These are phyloP conservation scores for Cymodocea nodosa DNA, from an alignment of 116 monocot genomes.

Conservation along the genomic window DNA sequence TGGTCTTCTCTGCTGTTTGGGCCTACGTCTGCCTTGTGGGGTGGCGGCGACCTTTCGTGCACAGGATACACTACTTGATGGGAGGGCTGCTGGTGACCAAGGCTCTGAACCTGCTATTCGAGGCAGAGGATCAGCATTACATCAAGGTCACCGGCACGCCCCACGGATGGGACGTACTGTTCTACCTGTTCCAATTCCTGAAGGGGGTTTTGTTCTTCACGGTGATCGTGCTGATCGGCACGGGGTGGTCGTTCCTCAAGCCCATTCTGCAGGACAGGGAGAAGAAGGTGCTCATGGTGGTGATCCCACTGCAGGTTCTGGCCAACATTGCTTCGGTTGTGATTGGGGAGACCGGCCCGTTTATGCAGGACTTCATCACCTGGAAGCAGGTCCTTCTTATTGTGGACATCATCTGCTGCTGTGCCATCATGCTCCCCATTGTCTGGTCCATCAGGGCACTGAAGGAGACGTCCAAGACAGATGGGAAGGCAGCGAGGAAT, in stretches of 20 bases:
- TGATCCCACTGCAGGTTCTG: slow-evolving; percentile 62
- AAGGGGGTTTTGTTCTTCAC: slow-evolving; percentile 65
- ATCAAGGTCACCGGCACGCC: slow-evolving; percentile 72
- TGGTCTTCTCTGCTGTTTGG: slow-evolving; percentile 42
- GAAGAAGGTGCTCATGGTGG: slow-evolving; percentile 86
- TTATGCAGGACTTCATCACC: slow-evolving; percentile 54
- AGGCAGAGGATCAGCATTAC: slow-evolving; percentile 85
- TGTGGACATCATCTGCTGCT: slow-evolving; percentile 74
- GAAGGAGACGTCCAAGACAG: slow-evolving; percentile 75
- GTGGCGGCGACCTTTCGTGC: slow-evolving; percentile 23
- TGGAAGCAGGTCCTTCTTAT: slow-evolving; percentile 86
- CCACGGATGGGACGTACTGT: slow-evolving; percentile 89
- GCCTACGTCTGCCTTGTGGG: slow-evolving; percentile 33
- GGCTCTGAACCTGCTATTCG: slow-evolving; percentile 53
- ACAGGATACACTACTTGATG: slow-evolving; percentile 83
- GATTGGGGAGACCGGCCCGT: slow-evolving; percentile 77
- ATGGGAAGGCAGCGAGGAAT: slow-evolving; percentile 32
- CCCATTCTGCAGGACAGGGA: slow-evolving; percentile 86
- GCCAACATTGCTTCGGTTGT: slow-evolving; percentile 65
- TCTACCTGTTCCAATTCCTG: slow-evolving; percentile 83
- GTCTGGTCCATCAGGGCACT: slow-evolving; percentile 76
- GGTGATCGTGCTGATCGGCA: slow-evolving; percentile 78
- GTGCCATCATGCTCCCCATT: slow-evolving; percentile 72
- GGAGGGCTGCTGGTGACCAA: slow-evolving; percentile 50
- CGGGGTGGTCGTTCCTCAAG: slow-evolving; percentile 93